These are phyloP conservation scores for Hibiscus trionum DNA, from an alignment of 345 rosid species.

Conservation along the genomic window DNA sequence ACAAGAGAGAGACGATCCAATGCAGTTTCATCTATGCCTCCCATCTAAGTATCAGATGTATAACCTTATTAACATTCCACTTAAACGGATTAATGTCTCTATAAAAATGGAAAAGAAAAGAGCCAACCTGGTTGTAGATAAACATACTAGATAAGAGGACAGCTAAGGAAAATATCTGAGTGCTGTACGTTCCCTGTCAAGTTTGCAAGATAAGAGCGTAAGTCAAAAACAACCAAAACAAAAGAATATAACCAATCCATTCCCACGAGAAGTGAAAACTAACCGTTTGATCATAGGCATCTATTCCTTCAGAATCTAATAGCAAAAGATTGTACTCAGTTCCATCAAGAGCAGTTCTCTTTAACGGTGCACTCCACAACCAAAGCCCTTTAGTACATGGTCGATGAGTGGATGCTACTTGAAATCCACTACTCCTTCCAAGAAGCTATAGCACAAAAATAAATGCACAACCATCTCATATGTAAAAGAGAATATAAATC, in stretches of 20 bases:
- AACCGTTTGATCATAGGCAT: constrained; percentile 97
- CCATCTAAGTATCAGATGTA: constrained; percentile 49
- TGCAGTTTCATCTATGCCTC: constrained; percentile 95
- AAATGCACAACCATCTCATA: not conserved
- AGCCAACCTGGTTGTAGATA: constrained; percentile 81
- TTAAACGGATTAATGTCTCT: not conserved
- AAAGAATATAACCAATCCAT: not conserved
- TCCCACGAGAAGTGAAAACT: constrained; percentile 14
- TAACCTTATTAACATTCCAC: not conserved
- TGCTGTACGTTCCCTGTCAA: constrained; percentile 91
- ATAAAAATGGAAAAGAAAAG: not conserved
- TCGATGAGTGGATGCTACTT: constrained; percentile 91
- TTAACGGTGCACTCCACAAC: constrained; percentile 96
- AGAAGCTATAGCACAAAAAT: constrained; percentile 56
- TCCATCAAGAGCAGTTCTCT: constrained; percentile 89
- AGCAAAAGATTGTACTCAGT: constrained; percentile 82
- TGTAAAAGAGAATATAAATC: not conserved
- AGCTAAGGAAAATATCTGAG: constrained; percentile 95
- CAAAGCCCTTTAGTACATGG: constrained; percentile 99
- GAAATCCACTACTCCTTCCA: constrained; percentile 97
- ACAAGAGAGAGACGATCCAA: constrained; percentile 94
- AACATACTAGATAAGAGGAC: constrained; percentile 97
- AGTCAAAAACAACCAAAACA: not conserved
- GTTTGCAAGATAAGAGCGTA: not conserved
- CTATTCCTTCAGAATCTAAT: constrained; percentile 94